Conservation (phyloP, 495 filamentous ascomycete species). For the Trichoderma reesei region DNA sequence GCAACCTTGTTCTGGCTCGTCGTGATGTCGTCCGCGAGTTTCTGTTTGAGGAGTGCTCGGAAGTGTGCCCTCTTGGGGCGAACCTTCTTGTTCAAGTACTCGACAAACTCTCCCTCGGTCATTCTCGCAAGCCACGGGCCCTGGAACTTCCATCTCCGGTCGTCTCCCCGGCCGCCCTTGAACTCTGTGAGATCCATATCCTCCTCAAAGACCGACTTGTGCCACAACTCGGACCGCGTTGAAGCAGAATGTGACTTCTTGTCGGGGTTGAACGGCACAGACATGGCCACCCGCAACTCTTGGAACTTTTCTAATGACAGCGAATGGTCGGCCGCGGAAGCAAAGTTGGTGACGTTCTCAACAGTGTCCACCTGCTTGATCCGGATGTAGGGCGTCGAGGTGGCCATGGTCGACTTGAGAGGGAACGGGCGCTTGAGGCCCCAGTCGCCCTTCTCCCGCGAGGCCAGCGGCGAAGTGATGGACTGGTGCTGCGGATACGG, state of each 20-base stretch:
- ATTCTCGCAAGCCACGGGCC: slow-evolving; percentile 80
- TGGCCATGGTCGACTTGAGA: slow-evolving; percentile 57
- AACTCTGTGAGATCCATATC: slow-evolving; percentile 40
- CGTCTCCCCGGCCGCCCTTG: slow-evolving; percentile 18
- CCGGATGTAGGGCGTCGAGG: slow-evolving; percentile 59
- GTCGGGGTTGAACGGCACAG: slow-evolving; percentile 32
- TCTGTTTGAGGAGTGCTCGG: slow-evolving; percentile 44
- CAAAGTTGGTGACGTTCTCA: slow-evolving; percentile 88
- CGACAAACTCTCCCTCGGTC: slow-evolving; percentile 59
- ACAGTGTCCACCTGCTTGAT: slow-evolving; percentile 70
- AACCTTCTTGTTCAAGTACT: slow-evolving; percentile 53
- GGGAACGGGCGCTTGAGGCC: slow-evolving; percentile 84
- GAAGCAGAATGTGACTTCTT: slow-evolving; percentile 11
- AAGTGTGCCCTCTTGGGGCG: slow-evolving; percentile 52
- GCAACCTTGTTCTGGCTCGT: slow-evolving; percentile 32
- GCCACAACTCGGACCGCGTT: not conserved
- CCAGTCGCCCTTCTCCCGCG: slow-evolving; percentile 81
- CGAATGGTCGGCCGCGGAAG: slow-evolving; percentile 72
- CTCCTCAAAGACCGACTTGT: slow-evolving; percentile 50
- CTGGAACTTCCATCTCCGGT: slow-evolving; percentile 57
- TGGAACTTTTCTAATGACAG: slow-evolving; percentile 79
- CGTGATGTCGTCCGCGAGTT: slow-evolving; percentile 35
- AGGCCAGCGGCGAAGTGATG: slow-evolving; percentile 68
- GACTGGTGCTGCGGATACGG: slow-evolving; percentile 74
- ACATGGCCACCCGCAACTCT: slow-evolving; percentile 49